phyloP scores from a whole-genome alignment of 768 basidiomycete genomes.

The Cyathus striatus region DNA sequence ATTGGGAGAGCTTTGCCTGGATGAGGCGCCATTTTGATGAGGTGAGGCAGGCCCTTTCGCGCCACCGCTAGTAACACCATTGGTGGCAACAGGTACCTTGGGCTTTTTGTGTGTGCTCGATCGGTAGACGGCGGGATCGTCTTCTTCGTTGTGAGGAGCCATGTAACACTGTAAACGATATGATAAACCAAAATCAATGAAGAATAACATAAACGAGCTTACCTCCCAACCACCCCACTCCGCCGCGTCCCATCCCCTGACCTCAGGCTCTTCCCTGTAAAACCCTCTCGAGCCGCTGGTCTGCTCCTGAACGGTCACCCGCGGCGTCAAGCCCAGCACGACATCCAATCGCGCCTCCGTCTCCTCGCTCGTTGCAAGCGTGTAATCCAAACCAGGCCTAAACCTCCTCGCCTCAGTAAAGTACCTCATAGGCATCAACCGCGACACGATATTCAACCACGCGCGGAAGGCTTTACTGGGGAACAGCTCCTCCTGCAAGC shows the following conservation, averaged over 20 bases:
- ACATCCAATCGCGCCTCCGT: slow-evolving; percentile 81
- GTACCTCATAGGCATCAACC: slow-evolving; percentile 67
- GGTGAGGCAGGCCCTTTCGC: slow-evolving; percentile 1
- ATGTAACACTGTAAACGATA: slow-evolving; percentile 70
- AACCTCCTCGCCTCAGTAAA: slow-evolving; percentile 82
- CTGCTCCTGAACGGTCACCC: slow-evolving; percentile 27
- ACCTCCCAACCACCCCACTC: slow-evolving; percentile 97
- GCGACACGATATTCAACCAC: slow-evolving; percentile 77
- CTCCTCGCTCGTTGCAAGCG: slow-evolving; percentile 84
- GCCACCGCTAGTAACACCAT: not conserved
- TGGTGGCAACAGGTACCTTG: slow-evolving; percentile 14
- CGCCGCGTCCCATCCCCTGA: slow-evolving; percentile 60
- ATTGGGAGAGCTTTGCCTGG: not conserved
- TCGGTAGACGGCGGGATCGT: slow-evolving; percentile 93
- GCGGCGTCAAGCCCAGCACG: slow-evolving; percentile 81
- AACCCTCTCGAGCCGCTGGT: slow-evolving; percentile 4
- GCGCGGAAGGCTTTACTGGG: slow-evolving; percentile 79
- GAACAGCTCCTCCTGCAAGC: slow-evolving; percentile 75
- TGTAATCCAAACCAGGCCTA: slow-evolving; percentile 91
- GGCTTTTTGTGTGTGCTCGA: slow-evolving; percentile 45
- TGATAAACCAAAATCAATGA: slow-evolving; percentile 4
- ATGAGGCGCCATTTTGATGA: slow-evolving; percentile 6
- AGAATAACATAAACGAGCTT: slow-evolving; percentile 13
- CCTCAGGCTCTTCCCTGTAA: slow-evolving; percentile 9
- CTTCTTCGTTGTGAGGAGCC: slow-evolving; percentile 91